Base-by-base conservation (phyloP, 2,329 filamentous ascomycete species). In the Drechslerella dactyloides region DNA sequence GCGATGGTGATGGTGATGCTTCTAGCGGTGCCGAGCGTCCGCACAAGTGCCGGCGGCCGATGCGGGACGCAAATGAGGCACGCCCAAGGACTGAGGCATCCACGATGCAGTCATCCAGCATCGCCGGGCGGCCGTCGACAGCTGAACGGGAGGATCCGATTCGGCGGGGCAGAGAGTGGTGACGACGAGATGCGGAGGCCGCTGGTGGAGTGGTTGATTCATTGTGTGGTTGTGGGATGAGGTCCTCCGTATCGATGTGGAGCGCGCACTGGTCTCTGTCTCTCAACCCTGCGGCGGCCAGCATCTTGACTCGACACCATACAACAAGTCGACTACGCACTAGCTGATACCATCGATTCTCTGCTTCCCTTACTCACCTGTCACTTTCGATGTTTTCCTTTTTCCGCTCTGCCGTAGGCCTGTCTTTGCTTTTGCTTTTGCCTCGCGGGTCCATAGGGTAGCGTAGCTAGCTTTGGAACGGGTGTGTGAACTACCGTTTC, bases 221-320 rank as follows among this genome's bases (percentile, higher is more conserved):
- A 42, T 42, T 4, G 37, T 42, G 37, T 42, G 37, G 37, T 42
- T 15, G 37, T 15, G 37, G 37, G 11, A 17, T 37, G 37, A 4
- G 37, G 37, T 42, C 11, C 44, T 48, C 44, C 44, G 44, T 48
- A 4, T 48, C 44, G 44, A 48, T 48, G 44, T 48, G 44, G 44
- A 48, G 44, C 44, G n/a, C n/a, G 17, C n/a, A 21, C 15, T 21
- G 17, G 15, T 33, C 17, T 19, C 17, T 21, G 19, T 48, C 44
- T 23, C 44, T 48, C 44, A 23, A 48, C 44, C 44, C 15, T 48
- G 44, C 37, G 37, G 27, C 27, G 27, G 27, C 27, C 8, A 8
- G 27, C 37, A 42, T 42, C n/a, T 42, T 42, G n/a, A 17, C 37
- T 42, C 11, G 37, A 33, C 27, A 33, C 27, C 27, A 33, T 33